A percentile compares a stretch with the other conserved stretches of the same genome.
Evolutionary conservation across 306 rosid genomes (phyloP).

Genomic region (Ormosia emarginata): DNA sequence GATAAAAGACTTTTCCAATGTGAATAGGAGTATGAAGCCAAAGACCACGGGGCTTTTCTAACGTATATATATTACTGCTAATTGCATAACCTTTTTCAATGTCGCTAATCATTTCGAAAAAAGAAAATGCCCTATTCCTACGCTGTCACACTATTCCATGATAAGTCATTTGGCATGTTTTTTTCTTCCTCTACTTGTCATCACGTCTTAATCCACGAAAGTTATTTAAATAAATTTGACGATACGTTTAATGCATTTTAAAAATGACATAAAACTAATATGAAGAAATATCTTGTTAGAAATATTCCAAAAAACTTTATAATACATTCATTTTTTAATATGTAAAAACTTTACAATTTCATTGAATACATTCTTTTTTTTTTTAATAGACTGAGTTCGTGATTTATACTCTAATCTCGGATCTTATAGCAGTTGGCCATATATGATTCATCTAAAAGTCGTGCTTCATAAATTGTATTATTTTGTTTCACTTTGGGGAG

Average conservation of each 20-base stretch:
- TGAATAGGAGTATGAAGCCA: background rate
- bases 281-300: background rate
- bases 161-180: conserved; percentile 2
- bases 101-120: conserved; percentile 33
- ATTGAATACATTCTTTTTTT: background rate
- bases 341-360: background rate
- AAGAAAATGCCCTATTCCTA: background rate
- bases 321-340: too few species aligned
- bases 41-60: background rate
- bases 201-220: background rate
- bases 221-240: background rate
- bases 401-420: background rate
- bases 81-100: too few species aligned
- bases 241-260: background rate
- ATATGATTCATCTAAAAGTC: background rate
- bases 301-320: background rate
- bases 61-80: too few species aligned
- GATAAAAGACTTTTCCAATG: too few species aligned
- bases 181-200: background rate
- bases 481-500: conserved; percentile 12
- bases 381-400: background rate
- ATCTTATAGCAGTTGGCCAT: background rate
- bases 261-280: background rate
- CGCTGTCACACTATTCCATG: background rate
- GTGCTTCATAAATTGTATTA: background rate